Evolutionary conservation across 139 green algal genomes (phyloP), one percentile per base, ranked within the genome.

Genomic region (Protoeuglena noctilucae): DNA sequence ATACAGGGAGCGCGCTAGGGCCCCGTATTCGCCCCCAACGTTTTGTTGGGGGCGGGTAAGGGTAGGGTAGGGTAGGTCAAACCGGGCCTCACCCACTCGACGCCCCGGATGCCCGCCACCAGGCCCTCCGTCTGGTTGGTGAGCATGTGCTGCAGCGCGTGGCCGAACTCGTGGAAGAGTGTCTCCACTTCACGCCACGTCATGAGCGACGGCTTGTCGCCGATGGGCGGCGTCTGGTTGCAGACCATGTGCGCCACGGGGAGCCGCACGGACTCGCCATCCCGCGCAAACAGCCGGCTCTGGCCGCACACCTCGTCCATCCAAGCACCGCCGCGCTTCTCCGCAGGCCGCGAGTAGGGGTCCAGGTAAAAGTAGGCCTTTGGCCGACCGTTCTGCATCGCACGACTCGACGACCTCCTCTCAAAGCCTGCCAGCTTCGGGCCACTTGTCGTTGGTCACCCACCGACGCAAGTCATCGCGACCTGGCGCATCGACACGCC

Each of bases 141-240:
- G 54, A 96, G 68, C 89, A 96, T 94, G 77, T 95, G 85, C 74
- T 94, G 88, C 62, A 88, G 62, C 16, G 82, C 81, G 65, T 96
- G 88, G 25, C 88, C 84, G 70, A 81, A 85, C 74, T 96, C 88
- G 69, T 96, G 88, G 72, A 96, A 96, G 18, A 97, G 70, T 9
- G 89, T 97, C 78, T 96, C 89, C 48, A 96, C 89, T 59, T 93
- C 73, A 53, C 79, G 58, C 76, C 95, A 96, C 18, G 89, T 97
- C 89, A 97, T 96, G 17, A 97, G 73, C 41, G 63, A 82, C 50
- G 89, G 89, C 60, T 93, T 73, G 53, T 74, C 78, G 26, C 76
- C 87, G 4, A 96, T 60, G 7, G 89, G 89, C 4, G 86, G 85
- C 24, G 74, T 83, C 70, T 96, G 83, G 69, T 96, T 90, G 76